Evolutionary conservation across 106 monocot genomes (phyloP).

Genomic region (Allium cepa): DNA sequence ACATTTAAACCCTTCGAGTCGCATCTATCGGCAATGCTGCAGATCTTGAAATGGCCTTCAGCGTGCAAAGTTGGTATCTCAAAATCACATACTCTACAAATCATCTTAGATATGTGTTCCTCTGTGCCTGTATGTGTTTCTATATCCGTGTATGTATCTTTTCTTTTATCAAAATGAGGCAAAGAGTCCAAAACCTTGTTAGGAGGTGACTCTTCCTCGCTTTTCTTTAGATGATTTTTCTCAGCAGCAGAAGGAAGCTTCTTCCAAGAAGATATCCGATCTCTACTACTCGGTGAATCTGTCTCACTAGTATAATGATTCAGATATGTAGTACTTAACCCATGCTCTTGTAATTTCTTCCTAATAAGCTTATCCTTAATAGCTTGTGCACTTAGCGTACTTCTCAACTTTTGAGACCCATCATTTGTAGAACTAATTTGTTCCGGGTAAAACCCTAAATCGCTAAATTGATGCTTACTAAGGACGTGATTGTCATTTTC

Average conservation of each 20-base stretch:
- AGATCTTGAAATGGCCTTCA: conserved; percentile 76
- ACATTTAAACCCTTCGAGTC: conserved; percentile 72
- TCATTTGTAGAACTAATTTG: conserved; percentile 17
- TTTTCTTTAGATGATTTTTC: conserved; percentile 43
- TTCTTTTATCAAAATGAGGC: conserved; percentile 17
- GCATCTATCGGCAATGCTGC: conserved; percentile 82
- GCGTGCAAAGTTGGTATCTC: conserved; percentile 81
- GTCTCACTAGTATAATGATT: conserved; percentile 7
- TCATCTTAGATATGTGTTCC: conserved; percentile 47
- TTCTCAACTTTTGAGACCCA: conserved; percentile 23
- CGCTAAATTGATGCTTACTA: conserved; percentile 80
- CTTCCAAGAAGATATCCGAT: conserved; percentile 93
- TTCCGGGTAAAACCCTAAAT: conserved; percentile 75
- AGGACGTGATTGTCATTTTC: conserved; percentile 48
- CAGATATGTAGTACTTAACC: conserved; percentile 15
- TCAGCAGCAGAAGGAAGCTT: conserved; percentile 80
- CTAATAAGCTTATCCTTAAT: conserved; percentile 49
- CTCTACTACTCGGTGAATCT: conserved; percentile 33
- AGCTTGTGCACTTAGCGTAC: conserved; percentile 32
- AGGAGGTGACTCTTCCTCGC: not conserved
- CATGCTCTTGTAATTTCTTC: conserved; percentile 37
- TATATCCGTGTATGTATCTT: conserved; percentile 12
- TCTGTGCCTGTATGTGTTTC: not conserved
- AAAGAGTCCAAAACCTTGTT: conserved; percentile 10
- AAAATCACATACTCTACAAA: conserved; percentile 92